phyloP scores from a whole-genome alignment of 208 protist species.

The Leishmania guyanensis region DNA sequence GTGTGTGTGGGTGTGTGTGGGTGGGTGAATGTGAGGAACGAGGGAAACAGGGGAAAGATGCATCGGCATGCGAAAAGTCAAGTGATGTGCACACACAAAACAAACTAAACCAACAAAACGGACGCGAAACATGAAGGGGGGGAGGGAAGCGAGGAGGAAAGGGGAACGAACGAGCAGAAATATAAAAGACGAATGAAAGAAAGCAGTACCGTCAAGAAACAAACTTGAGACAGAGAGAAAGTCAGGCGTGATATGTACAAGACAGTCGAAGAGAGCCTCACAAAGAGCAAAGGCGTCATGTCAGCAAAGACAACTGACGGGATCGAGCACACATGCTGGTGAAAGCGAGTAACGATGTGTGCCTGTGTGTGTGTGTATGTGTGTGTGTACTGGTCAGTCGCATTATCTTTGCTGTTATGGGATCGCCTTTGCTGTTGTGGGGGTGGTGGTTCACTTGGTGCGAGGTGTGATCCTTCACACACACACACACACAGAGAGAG shows the following conservation, averaged over 20 bases:
- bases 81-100: too few species aligned
- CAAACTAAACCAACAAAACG: not conserved
- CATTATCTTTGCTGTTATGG: not conserved
- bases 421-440: not conserved
- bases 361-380: too few species aligned
- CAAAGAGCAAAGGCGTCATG: not conserved
- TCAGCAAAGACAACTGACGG: not conserved
- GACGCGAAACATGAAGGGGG: too few species aligned
- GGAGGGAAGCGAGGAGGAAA: too few species aligned
- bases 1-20: too few species aligned
- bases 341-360: not conserved
- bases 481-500: too few species aligned
- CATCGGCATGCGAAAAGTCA: not conserved
- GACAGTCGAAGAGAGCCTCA: not conserved
- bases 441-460: not conserved
- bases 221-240: not conserved
- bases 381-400: not conserved
- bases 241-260: not conserved
- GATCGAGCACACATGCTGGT: not conserved
- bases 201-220: not conserved
- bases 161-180: not conserved
- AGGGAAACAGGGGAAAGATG: not conserved
- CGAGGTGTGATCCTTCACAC: not conserved
- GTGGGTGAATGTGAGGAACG: not conserved
- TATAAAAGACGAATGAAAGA: not conserved